These are phyloP conservation scores for Bodo saltans DNA, from an alignment of 78 protist genomes.

Conservation along the genomic window DNA sequence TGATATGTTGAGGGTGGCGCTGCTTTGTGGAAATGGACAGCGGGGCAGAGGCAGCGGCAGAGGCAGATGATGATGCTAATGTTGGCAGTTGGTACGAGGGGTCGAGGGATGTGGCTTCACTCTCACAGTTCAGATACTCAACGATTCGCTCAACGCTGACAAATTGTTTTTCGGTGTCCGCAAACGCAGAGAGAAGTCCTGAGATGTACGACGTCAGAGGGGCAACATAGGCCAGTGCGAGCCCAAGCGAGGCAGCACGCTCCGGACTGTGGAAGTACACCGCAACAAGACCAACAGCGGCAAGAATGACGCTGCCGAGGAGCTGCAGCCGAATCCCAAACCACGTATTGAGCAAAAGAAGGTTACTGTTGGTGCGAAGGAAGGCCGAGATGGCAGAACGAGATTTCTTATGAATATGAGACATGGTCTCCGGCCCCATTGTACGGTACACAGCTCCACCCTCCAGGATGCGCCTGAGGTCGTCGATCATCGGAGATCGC, in stretches of 20 bases:
- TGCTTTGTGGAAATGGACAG: neutral
- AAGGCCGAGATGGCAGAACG: neutral
- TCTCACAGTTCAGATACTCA: neutral
- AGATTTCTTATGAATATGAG: neutral
- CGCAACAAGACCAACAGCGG: neutral
- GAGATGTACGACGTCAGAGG: neutral
- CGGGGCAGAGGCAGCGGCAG: neutral
- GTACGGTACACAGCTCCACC: conserved; percentile 86
- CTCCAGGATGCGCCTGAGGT: conserved; percentile 68
- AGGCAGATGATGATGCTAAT: neutral
- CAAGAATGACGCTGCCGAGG: neutral
- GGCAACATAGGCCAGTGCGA: neutral
- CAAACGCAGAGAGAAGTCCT: neutral
- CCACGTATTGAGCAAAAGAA: neutral
- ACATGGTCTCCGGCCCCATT: neutral
- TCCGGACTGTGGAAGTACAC: too few species aligned
- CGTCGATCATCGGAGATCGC: conserved; percentile 76
- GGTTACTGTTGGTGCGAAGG: neutral
- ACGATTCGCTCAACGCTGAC: neutral
- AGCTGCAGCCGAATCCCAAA: neutral
- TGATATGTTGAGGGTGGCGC: neutral
- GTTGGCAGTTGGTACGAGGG: neutral
- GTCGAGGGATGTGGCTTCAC: neutral
- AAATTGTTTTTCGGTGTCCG: neutral
- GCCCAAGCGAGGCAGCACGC: neutral